phyloP scores from a whole-genome alignment of 2,329 filamentous ascomycete genomes.

The Xylaria arbuscula region DNA sequence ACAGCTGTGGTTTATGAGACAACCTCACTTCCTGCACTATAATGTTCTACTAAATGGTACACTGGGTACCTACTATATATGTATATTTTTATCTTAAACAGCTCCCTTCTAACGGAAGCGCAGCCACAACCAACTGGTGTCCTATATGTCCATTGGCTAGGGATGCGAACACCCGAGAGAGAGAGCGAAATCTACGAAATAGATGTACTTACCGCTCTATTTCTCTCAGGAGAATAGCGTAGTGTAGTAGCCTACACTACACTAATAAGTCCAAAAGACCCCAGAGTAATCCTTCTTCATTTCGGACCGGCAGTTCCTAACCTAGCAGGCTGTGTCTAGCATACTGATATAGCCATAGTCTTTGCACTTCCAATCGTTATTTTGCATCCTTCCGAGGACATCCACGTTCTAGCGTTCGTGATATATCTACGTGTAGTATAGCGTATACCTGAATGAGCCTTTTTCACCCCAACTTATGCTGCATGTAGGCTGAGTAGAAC shows the following conservation, averaged over 20 bases:
- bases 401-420: constrained; percentile 13
- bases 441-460: background rate
- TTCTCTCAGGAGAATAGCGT: background rate
- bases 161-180: background rate
- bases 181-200: background rate
- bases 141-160: background rate
- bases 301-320: constrained; percentile 31
- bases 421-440: background rate
- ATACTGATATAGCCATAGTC: background rate
- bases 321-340: background rate
- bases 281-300: constrained; percentile 24
- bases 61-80: background rate
- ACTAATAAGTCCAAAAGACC: constrained; percentile 1
- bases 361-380: background rate
- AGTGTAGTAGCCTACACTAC: background rate
- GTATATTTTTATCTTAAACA: background rate
- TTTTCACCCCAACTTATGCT: background rate
- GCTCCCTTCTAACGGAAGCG: background rate
- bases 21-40: background rate
- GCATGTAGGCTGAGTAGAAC: background rate
- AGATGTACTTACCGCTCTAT: background rate
- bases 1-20: background rate
- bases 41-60: background rate
- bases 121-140: background rate
- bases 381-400: background rate